Conservation (phyloP, 352 stramenopile species). For the Globisporangium perplexum region DNA sequence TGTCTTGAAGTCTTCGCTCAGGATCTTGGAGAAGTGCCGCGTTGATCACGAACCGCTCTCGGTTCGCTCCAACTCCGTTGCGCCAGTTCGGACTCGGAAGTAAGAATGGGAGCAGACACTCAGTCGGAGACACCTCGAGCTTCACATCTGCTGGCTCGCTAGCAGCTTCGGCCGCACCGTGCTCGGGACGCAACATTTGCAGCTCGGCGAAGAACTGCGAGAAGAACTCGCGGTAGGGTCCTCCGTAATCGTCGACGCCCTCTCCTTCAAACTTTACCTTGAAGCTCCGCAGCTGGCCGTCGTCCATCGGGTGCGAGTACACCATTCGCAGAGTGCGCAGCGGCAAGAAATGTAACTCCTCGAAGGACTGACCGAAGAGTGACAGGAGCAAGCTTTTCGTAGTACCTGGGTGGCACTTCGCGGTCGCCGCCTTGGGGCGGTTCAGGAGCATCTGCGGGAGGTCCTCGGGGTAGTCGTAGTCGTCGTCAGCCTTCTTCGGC, state of each 20-base stretch:
- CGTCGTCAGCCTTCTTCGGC: conserved; percentile 79
- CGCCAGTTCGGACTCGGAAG: conserved; percentile 85
- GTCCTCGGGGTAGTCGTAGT: conserved; percentile 91
- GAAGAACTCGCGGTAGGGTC: conserved; percentile 92
- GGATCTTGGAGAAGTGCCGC: conserved; percentile 19
- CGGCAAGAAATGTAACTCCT: conserved; percentile 82
- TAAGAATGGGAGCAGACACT: conserved; percentile 80
- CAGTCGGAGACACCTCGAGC: conserved; percentile 11
- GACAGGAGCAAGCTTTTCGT: conserved; percentile 67
- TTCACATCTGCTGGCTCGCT: neutral
- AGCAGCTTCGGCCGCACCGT: conserved; percentile 8
- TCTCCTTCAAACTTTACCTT: conserved; percentile 95
- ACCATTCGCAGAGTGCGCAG: conserved; percentile 75
- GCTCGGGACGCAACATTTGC: conserved; percentile 30
- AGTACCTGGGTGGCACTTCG: conserved; percentile 61
- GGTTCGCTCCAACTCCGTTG: conserved; percentile 68
- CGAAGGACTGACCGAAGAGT: conserved; percentile 83
- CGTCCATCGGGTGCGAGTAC: conserved; percentile 91
- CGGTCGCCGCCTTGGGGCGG: conserved; percentile 73
- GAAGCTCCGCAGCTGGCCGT: conserved; percentile 87
- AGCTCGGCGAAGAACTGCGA: conserved; percentile 77
- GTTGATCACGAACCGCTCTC: conserved; percentile 86
- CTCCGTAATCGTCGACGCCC: conserved; percentile 93
- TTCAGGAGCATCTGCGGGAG: conserved; percentile 82
- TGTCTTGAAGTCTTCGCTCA: neutral